These are phyloP conservation scores for Pterocarpus macrocarpus DNA, from an alignment of 306 rosid species.

Conservation along the genomic window DNA sequence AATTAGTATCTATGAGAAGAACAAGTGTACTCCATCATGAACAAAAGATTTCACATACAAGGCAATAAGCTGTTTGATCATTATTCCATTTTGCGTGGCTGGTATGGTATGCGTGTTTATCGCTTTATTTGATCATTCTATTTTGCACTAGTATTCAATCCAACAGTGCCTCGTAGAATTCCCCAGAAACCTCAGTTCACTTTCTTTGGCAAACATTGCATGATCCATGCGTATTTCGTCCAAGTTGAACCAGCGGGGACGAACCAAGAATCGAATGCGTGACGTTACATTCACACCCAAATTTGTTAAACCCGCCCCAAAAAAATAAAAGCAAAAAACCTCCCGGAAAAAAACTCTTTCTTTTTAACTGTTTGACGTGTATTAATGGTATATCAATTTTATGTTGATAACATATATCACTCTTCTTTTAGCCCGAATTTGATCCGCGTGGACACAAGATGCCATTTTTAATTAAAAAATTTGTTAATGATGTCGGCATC, in stretches of 20 bases:
- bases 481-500: no score
- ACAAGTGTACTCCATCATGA: constrained; percentile 25
- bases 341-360: no score
- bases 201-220: neutral
- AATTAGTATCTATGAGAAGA: neutral
- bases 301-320: no score
- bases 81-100: constrained; percentile 2
- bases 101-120: constrained; percentile 12
- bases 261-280: neutral
- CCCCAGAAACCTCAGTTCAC: neutral
- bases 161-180: neutral
- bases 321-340: no score
- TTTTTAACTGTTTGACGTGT: no score
- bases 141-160: neutral
- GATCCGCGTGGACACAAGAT: no score
- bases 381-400: neutral
- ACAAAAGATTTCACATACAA: constrained; percentile 16
- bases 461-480: neutral
- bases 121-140: neutral
- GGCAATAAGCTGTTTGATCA: constrained; percentile 15
- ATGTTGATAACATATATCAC: neutral
- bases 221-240: neutral
- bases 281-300: no score
- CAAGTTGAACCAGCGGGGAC: neutral
- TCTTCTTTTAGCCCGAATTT: no score